A percentile compares a stretch with the other conserved stretches of the same genome.
phyloP scores from a whole-genome alignment of 2,329 filamentous ascomycete genomes.

The Emergomyces pasteurianus region DNA sequence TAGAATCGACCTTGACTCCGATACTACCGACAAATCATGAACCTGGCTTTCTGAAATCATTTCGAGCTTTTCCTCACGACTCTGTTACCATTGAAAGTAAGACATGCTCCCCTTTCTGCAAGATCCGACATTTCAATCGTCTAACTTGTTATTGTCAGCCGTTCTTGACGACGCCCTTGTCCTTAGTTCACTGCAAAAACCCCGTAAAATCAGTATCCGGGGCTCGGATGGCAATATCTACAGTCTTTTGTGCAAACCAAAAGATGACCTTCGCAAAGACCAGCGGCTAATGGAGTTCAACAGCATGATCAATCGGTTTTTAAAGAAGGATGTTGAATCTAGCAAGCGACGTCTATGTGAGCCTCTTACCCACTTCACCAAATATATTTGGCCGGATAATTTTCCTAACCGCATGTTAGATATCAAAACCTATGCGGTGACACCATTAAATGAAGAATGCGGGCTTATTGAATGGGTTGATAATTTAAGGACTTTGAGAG shows the following conservation, averaged over 20 bases:
- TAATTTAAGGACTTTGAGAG: constrained; percentile 83
- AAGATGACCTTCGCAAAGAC: constrained; percentile 94
- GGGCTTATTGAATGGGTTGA: constrained; percentile 98
- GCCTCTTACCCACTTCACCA: constrained; percentile 8
- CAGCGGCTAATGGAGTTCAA: constrained; percentile 99
- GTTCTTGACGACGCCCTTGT: constrained; percentile 86
- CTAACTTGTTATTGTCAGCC: constrained; percentile 20
- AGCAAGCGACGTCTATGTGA: constrained; percentile 70
- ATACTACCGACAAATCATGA: constrained; percentile 64
- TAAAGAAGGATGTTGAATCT: constrained; percentile 84
- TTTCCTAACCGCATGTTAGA: constrained; percentile 28
- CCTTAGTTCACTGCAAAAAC: constrained; percentile 81
- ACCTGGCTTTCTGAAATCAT: constrained; percentile 48
- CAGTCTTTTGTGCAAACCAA: constrained; percentile 89
- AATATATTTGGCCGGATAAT: not conserved
- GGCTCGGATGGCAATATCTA: constrained; percentile 84
- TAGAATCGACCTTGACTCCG: constrained; percentile 72
- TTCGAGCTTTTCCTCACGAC: constrained; percentile 79
- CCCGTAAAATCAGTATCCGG: constrained; percentile 74
- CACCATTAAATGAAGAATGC: constrained; percentile 92
- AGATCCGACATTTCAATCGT: not conserved
- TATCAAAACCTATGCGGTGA: constrained; percentile 95
- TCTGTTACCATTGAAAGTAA: constrained; percentile 62
- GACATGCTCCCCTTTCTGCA: constrained; percentile 2
- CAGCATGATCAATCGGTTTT: constrained; percentile 86